Percentiles rank a stretch among this genome's conserved stretches.
phyloP scores from a whole-genome alignment of 768 basidiomycete genomes.

The Amanita brunnescens region DNA sequence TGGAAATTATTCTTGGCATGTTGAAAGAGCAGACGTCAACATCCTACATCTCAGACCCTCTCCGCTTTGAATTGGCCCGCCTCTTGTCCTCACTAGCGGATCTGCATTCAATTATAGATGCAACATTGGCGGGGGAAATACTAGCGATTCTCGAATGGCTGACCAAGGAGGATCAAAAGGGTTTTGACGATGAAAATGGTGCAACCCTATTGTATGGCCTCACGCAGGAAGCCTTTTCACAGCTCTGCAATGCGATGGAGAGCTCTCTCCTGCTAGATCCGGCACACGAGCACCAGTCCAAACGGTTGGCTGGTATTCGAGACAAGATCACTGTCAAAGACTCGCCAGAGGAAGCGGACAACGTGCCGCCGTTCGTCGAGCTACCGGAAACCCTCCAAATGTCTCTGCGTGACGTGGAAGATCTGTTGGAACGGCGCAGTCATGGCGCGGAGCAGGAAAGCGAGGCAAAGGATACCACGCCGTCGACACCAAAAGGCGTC shows the following conservation, averaged over 20 bases:
- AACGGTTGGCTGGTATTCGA: conserved; percentile 15
- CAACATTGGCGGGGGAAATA: conserved; percentile 23
- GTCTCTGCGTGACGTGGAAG: not conserved
- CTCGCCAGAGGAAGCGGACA: conserved; percentile 25
- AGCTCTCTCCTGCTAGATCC: not conserved
- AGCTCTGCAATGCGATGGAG: conserved; percentile 34
- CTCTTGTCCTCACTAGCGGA: conserved; percentile 6
- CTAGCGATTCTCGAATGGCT: conserved; percentile 42
- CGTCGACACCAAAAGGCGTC: conserved; percentile 46
- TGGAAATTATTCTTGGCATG: conserved; percentile 15
- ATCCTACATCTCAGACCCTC: not conserved
- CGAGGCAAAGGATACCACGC: conserved; percentile 14
- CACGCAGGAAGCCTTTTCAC: conserved; percentile 34
- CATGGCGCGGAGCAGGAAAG: conserved; percentile 32
- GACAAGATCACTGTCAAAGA: conserved; percentile 26
- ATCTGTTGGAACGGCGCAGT: not conserved
- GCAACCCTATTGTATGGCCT: conserved; percentile 37
- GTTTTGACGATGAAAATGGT: conserved; percentile 16
- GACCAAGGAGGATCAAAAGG: conserved; percentile 27
- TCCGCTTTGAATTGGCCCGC: not conserved
- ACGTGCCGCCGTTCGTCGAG: conserved; percentile 22
- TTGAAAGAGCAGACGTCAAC: conserved; percentile 1
- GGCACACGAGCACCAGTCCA: not conserved
- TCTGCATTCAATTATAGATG: conserved; percentile 16
- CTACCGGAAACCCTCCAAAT: conserved; percentile 14